Evolutionary conservation across 2,329 filamentous ascomycete genomes (phyloP).

Genomic region (Aspergillus thermomutatus): DNA sequence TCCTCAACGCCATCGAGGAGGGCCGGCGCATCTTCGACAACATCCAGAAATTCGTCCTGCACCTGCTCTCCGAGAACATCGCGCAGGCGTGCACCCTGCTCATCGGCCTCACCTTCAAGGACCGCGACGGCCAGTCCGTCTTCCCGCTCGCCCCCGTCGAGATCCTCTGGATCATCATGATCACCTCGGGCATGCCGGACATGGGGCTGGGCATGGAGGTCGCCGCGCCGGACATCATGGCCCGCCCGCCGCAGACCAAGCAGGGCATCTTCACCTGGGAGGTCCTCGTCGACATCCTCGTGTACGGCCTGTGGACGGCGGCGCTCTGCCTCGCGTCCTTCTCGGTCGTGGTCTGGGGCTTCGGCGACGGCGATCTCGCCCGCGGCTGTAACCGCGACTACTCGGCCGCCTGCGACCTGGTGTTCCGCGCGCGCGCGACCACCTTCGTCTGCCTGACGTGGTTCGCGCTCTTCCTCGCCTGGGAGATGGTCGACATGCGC

Average conservation of each 20-base stretch:
- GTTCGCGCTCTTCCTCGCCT: conserved; percentile 75
- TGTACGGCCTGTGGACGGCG: conserved; percentile 79
- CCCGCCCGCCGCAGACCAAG: conserved; percentile 69
- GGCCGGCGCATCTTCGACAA: conserved; percentile 85
- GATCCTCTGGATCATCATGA: conserved; percentile 93
- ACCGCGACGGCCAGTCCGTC: conserved; percentile 67
- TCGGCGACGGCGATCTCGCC: conserved; percentile 58
- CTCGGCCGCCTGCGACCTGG: conserved; percentile 54
- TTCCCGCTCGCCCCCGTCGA: conserved; percentile 83
- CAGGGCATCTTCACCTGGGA: conserved; percentile 73
- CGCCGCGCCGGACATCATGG: conserved; percentile 73
- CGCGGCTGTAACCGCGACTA: conserved; percentile 59
- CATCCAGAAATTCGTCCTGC: conserved; percentile 83
- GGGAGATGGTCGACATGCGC: conserved; percentile 73
- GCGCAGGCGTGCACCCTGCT: conserved; percentile 79
- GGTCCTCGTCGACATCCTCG: conserved; percentile 73
- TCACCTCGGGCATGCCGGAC: conserved; percentile 81
- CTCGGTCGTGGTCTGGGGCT: conserved; percentile 61
- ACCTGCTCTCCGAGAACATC: conserved; percentile 76
- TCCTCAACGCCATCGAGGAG: conserved; percentile 78
- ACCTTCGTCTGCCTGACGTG: conserved; percentile 73
- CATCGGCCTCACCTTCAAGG: conserved; percentile 78
- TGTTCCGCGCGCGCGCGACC: conserved; percentile 69
- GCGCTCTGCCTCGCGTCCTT: conserved; percentile 63
- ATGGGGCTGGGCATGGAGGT: conserved; percentile 82